Conservation (phyloP, 768 basidiomycete genomes). For the Auriscalpium microsporum region DNA sequence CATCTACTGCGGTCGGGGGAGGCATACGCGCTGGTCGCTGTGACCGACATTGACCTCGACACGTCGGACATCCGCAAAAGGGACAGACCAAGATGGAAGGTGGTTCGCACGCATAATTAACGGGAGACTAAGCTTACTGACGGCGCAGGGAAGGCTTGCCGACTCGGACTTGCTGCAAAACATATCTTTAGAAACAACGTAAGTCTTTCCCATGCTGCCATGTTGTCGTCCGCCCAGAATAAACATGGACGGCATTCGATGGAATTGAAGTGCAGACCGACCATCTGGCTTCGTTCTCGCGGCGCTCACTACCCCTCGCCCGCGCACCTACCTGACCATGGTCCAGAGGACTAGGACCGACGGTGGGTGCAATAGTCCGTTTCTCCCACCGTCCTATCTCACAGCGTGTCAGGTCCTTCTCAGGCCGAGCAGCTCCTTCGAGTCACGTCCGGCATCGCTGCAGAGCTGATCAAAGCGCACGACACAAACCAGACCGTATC, state of each 20-base stretch:
- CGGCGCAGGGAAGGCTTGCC: neutral
- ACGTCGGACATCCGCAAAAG: neutral
- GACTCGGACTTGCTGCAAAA: neutral
- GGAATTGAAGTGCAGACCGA: neutral
- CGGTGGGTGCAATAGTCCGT: constrained; percentile 17
- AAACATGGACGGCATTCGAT: neutral
- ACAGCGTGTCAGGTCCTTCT: constrained; percentile 47
- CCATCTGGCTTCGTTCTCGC: too few species aligned
- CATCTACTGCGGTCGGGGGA: constrained; percentile 58
- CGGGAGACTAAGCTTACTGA: neutral
- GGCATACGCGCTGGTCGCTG: constrained; percentile 42
- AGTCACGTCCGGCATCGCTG: constrained; percentile 90
- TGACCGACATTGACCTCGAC: neutral
- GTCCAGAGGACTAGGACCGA: constrained; percentile 35
- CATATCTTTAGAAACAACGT: neutral
- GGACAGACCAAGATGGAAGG: neutral
- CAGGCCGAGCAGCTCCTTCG: constrained; percentile 87
- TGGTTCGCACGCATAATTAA: neutral
- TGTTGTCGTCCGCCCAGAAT: neutral
- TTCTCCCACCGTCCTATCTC: neutral
- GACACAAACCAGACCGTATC: constrained; percentile 72
- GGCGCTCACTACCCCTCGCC: too few species aligned
- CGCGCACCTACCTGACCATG: constrained; percentile 17
- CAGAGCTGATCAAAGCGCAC: constrained; percentile 85
- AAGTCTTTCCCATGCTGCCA: neutral